Base-by-base conservation (phyloP, 371 early-diverging fungal genomes). In the Dichotomocladium elegans region DNA sequence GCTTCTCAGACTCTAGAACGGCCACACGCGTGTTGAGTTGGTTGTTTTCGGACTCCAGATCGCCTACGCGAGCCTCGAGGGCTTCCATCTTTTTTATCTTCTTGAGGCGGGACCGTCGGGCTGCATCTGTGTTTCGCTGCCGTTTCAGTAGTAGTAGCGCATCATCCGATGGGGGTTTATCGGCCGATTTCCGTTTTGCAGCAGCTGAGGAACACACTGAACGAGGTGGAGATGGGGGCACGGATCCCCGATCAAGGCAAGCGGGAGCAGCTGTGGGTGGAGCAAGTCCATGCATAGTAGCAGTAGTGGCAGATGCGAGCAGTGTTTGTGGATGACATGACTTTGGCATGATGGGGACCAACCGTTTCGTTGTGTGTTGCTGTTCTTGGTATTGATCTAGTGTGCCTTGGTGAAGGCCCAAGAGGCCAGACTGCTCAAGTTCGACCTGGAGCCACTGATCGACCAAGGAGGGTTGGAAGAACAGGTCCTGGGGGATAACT, bases 61-160 rank as follows among this genome's bases (percentile, higher is more conserved):
- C 85, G n/a, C 70, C 59, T 25, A 91, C 91, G 48, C 85, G 83
- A 41, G 61, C 63, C 68, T 95, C 95, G 19, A 96, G 82, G 11
- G 82, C 69, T 63, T 92, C 91, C 73, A 96, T 84, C 61, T 85
- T 84, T 47, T 82, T 67, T 53, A 89, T 76, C 81, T 94, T 95
- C 63, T 92, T 88, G 56, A 86, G 77, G 34, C 97, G 90, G 22
- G 92, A 92, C 56, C 96, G 92, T 47, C 96, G 87, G n/a, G 97
- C 97, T 3, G 97, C 96, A 65, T 94, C 94, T 10, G 94, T 95
- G 74, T 95, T 95, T 78, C 89, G 89, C 59, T 84, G 83, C 37
- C 92, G 89, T 75, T 91, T 91, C 50, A 84, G 41, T 37, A 37
- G 31, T 90, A 87, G 74, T 91, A n/a, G 88, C 51, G 83, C 77